Base-by-base conservation (phyloP, 2,329 filamentous ascomycete species). In the Catunica adiposa region DNA sequence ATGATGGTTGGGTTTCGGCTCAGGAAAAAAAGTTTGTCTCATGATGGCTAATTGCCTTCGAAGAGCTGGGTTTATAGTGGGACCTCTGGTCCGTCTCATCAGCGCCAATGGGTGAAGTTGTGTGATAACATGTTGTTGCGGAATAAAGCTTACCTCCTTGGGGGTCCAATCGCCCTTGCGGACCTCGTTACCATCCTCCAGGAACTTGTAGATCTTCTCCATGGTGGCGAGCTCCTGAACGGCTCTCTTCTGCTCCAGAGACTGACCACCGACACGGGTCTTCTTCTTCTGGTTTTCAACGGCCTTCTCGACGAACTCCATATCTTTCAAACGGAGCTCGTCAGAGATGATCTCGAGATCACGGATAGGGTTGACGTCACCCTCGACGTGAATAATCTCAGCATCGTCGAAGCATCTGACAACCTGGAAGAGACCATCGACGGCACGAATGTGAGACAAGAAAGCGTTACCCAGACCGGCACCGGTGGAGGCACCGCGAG, bases 351-450 rank as follows among this genome's bases (percentile, higher is more conserved):
- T 98, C 66, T 88, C 86, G 63, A 98, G 72, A 76, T 98, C 92
- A 67, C 92, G 84, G 59, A 86, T 80, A 34, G 92, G 94, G 72
- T 98, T 86, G 64, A 98, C 94, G 65, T 98, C 92, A 68, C 92
- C 94, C 77, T 98, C 94, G 62, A 98, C 89, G 78, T 98, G 92
- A 64, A 96, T 97, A 65, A 98, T 98, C 73, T 98, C 92, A 59
- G 90, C 92, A 76, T 98, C 92, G 67, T 98, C 94, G 72, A 98
- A 96, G 73, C 86, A 94, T 64, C 89, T 83, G 38, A 96, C 89
- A 47, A 96, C 89, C 71, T 95, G 87, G 77, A 95, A 96, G 71
- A 96, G 94, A 70, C 89, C 89, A 75, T 96, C 89, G 70, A 96
- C 89, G 55, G 92, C 92, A 68, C 94, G 88, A 64, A 98, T 98